Conservation (phyloP, 2,329 filamentous ascomycete genomes). For the Ophiostoma piceae region DNA sequence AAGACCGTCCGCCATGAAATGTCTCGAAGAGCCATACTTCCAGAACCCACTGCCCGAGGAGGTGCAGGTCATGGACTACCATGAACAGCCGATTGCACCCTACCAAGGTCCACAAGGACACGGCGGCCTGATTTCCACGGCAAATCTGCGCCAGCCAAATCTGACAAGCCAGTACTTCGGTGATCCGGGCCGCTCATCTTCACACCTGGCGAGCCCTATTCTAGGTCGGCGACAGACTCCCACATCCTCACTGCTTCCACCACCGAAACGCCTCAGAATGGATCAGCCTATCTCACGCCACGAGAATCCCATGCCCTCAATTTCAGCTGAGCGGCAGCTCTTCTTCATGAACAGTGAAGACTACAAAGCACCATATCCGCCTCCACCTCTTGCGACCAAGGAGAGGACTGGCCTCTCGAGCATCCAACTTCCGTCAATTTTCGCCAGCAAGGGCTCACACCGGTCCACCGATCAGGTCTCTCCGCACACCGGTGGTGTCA, state of each 20-base stretch:
- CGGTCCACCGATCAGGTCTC: not conserved
- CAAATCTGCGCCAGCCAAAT: not conserved
- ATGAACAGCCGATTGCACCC: not conserved
- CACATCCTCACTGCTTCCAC: not conserved
- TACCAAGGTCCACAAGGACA: not conserved
- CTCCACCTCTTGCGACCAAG: not conserved
- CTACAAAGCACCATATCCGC: not conserved
- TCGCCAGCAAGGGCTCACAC: constrained; percentile 4
- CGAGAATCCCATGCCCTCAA: not conserved
- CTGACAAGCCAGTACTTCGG: not conserved
- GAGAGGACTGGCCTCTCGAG: not conserved
- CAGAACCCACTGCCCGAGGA: not conserved
- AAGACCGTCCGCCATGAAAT: not conserved
- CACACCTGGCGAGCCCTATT: not conserved
- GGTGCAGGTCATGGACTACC: not conserved
- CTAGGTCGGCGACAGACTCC: not conserved
- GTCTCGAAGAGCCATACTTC: not conserved
- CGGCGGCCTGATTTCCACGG: not conserved
- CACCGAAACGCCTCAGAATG: not conserved
- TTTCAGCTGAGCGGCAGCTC: not conserved
- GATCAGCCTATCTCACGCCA: not conserved
- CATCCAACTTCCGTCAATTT: constrained; percentile 3
- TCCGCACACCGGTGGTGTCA: not conserved
- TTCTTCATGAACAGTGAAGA: not conserved
- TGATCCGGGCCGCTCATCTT: not conserved